Evolutionary conservation across 202 grass and related monocot species (phyloP).

Genomic region (Hordeum pubiflorum): DNA sequence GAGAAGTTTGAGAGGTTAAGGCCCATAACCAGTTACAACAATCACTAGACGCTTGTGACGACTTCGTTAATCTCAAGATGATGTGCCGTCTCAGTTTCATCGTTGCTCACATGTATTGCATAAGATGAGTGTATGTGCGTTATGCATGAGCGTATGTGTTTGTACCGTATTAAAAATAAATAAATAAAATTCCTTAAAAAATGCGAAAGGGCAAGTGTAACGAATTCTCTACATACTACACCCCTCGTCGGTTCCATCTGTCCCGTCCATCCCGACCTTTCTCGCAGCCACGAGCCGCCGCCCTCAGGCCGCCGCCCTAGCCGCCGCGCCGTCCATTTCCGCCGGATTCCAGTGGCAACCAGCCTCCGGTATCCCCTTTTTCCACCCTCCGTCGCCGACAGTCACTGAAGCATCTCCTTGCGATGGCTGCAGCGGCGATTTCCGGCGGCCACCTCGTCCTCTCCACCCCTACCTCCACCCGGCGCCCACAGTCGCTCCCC

Average conservation of each 20-base stretch:
- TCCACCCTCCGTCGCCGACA: neutral
- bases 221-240: neutral
- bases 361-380: neutral
- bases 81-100: too few relatives aligned
- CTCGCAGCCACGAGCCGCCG: neutral
- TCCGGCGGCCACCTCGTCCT: slow-evolving; percentile 26
- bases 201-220: too few relatives aligned
- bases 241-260: neutral
- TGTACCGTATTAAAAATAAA: too few relatives aligned
- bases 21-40: too few relatives aligned
- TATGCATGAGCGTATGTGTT: too few relatives aligned
- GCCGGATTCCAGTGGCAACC: neutral
- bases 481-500: neutral
- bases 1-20: too few relatives aligned
- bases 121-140: too few relatives aligned
- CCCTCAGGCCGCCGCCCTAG: neutral
- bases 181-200: too few relatives aligned
- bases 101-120: too few relatives aligned
- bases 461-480: slow-evolving; percentile 11
- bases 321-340: neutral
- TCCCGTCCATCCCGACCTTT: neutral
- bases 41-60: too few relatives aligned
- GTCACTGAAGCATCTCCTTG: neutral
- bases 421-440: slow-evolving; percentile 33
- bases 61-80: too few relatives aligned